phyloP scores from a whole-genome alignment of 192 early-diverging fungal genomes.

The Lunasporangiospora selenospora region DNA sequence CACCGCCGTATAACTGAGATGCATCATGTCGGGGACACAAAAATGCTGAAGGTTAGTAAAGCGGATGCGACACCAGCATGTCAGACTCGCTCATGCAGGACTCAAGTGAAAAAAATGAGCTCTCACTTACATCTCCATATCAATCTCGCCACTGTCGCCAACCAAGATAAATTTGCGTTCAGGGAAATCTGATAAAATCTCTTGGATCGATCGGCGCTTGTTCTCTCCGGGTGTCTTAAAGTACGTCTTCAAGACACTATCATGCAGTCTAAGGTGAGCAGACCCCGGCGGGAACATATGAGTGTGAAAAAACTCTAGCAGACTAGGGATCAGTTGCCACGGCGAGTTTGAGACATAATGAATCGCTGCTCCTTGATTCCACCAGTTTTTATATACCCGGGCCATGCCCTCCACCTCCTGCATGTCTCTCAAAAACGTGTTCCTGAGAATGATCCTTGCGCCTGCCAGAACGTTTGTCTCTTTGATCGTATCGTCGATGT shows the following conservation, averaged over 20 bases:
- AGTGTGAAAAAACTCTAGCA: conserved; percentile 73
- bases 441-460: conserved; percentile 66
- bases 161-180: conserved; percentile 86
- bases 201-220: conserved; percentile 19
- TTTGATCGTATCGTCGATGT: conserved; percentile 97
- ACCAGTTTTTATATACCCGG: conserved; percentile 69
- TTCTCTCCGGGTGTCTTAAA: conserved; percentile 27
- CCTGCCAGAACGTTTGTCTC: conserved; percentile 82
- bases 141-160: conserved; percentile 91
- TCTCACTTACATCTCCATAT: conserved; percentile 85
- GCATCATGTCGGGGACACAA: no score
- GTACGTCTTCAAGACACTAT: conserved; percentile 51
- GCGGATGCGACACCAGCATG: no score
- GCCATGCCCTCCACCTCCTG: conserved; percentile 84
- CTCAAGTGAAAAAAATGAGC: no score
- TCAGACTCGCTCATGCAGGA: no score
- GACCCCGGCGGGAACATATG: conserved; percentile 84
- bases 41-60: no score
- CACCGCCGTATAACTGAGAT: conserved; percentile 65
- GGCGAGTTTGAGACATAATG: conserved; percentile 94
- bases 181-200: conserved; percentile 71
- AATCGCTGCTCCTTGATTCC: conserved; percentile 60
- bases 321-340: conserved; percentile 85
- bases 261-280: conserved; percentile 64
- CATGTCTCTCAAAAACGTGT: conserved; percentile 74